Conservation (phyloP, 2,329 filamentous ascomycete species). For the Monilinia fructigena region DNA sequence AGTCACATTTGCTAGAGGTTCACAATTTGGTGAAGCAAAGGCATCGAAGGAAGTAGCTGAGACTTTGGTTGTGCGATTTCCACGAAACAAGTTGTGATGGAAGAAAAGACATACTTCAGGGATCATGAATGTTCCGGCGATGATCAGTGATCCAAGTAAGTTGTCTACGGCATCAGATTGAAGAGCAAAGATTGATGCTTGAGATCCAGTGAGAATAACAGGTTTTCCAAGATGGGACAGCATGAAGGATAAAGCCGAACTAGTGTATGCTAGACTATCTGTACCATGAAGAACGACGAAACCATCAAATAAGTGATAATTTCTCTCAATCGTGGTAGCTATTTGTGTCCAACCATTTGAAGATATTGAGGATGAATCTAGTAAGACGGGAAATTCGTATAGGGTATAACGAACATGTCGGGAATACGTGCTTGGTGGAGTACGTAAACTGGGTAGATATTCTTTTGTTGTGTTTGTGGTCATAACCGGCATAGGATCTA, state of each 20-base stretch:
- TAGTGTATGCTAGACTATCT: conserved; percentile 67
- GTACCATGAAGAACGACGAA: conserved; percentile 73
- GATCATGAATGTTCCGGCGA: conserved; percentile 72
- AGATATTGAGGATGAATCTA: conserved; percentile 71
- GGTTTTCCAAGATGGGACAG: conserved; percentile 69
- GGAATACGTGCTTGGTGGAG: conserved; percentile 62
- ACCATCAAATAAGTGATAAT: conserved; percentile 68
- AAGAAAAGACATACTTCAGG: conserved; percentile 75
- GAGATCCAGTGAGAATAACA: conserved; percentile 63
- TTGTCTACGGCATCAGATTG: conserved; percentile 73
- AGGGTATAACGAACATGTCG: conserved; percentile 66
- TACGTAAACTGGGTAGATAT: conserved; percentile 46
- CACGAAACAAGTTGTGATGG: conserved; percentile 67
- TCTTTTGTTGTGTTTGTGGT: conserved; percentile 31
- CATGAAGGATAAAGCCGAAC: conserved; percentile 72
- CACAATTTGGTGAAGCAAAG: conserved; percentile 65
- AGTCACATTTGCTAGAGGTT: conserved; percentile 59
- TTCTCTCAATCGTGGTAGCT: conserved; percentile 55
- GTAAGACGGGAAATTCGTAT: conserved; percentile 64
- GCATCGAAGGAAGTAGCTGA: conserved; percentile 67
- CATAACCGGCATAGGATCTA: conserved; percentile 40
- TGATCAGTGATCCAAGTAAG: conserved; percentile 65
- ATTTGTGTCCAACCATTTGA: conserved; percentile 71
- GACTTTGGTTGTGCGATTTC: conserved; percentile 67
- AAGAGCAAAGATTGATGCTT: conserved; percentile 67